Conservation (phyloP, 768 basidiomycete genomes). For the Lenzites betulinus region DNA sequence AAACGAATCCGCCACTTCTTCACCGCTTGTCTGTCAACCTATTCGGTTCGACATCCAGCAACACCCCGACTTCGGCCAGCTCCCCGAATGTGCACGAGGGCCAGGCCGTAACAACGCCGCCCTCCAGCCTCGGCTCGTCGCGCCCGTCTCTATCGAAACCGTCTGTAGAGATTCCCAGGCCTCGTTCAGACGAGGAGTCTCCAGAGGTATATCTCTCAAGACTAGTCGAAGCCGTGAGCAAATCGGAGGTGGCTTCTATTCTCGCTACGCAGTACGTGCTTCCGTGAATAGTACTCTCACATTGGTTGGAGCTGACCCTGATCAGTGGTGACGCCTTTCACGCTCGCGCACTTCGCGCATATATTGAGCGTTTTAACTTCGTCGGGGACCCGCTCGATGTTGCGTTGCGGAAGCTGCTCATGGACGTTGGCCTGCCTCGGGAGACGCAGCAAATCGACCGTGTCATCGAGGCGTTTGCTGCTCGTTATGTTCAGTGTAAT, state of each 20-base stretch:
- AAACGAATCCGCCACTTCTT: constrained; percentile 70
- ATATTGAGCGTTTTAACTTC: constrained; percentile 81
- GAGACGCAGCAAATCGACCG: constrained; percentile 99
- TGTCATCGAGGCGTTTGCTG: constrained; percentile 94
- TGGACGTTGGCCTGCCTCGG: constrained; percentile 88
- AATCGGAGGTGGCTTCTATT: constrained; percentile 77
- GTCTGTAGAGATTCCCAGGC: constrained; percentile 50
- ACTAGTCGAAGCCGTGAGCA: constrained; percentile 63
- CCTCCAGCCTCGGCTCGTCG: constrained; percentile 41
- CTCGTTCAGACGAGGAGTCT: constrained; percentile 59
- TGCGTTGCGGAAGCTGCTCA: constrained; percentile 83
- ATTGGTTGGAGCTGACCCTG: not conserved
- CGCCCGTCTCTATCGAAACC: constrained; percentile 47
- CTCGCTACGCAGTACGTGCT: constrained; percentile 74
- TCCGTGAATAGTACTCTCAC: not conserved
- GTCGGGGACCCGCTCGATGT: constrained; percentile 83
- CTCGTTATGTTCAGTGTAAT: constrained; percentile 82
- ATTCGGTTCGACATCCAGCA: constrained; percentile 45
- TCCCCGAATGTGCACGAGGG: constrained; percentile 23
- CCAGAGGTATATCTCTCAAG: constrained; percentile 70
- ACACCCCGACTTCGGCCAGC: constrained; percentile 35
- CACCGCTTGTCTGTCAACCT: constrained; percentile 71
- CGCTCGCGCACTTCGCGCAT: constrained; percentile 63
- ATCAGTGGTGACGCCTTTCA: constrained; percentile 73
- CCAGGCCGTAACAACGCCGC: constrained; percentile 19